Conservation (phyloP, 306 rosid genomes). For the Fragaria ananassa region DNA sequence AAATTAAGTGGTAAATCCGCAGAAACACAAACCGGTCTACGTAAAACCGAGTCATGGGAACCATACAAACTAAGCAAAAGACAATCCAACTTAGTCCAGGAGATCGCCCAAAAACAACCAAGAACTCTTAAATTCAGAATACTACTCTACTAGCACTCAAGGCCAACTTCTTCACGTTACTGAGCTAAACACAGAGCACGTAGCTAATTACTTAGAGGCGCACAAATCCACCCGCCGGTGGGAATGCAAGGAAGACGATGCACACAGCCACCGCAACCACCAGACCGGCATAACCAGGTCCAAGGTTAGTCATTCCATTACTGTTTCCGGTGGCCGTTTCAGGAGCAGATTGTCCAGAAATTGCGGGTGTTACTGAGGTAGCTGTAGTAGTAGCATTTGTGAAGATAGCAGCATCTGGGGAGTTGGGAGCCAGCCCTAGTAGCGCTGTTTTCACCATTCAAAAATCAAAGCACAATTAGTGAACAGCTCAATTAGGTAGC, state of each 20-base stretch:
- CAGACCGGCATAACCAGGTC: conserved; percentile 19
- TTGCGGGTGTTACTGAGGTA: background rate
- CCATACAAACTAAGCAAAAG: background rate
- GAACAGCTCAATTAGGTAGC: background rate
- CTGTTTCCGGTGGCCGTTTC: background rate
- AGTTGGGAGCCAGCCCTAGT: conserved; percentile 57
- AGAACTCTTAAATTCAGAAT: background rate
- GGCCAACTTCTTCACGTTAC: background rate
- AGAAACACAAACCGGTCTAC: background rate
- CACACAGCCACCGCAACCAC: conserved; percentile 30
- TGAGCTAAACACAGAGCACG: background rate
- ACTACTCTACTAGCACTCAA: background rate
- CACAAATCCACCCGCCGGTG: conserved; percentile 30
- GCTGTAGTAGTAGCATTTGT: conserved; percentile 23
- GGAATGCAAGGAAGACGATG: conserved; percentile 27
- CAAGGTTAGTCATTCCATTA: conserved; percentile 24
- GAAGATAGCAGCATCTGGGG: conserved; percentile 81
- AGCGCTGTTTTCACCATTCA: conserved; percentile 42
- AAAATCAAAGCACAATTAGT: background rate
- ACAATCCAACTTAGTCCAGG: background rate
- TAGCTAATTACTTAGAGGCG: background rate
- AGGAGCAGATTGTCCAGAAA: background rate
- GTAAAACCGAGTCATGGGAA: background rate
- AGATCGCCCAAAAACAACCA: background rate
- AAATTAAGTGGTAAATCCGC: background rate